Evolutionary conservation across 2,329 filamentous ascomycete species (phyloP), one percentile per base, ranked within the genome.

Genomic region (Aspergillus hiratsukae): DNA sequence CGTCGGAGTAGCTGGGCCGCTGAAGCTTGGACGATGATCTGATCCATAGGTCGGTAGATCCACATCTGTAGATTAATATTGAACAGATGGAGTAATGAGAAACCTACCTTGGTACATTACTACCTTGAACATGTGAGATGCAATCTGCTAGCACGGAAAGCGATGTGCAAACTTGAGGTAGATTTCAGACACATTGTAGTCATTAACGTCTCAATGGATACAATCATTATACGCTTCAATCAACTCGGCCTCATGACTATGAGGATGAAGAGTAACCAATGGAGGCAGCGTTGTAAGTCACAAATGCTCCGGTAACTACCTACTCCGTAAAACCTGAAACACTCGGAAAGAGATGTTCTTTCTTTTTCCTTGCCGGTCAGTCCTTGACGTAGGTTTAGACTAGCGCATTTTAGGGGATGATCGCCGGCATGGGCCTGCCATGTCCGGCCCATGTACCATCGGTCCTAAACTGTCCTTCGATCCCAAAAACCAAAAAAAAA

Each of bases 331-430:
- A 17, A 37, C 31, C 31, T 37, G 31, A 37, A 37, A 37, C 31
- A n/a, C 31, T 37, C 17, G 5, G 31, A n/a, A 17, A 37, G 14
- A 23, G 4, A 46, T 27, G 43, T 37, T 50, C 27, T 23, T 10
- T 23, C 23, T 28, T 29, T 25, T 9, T 10, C n/a, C 27, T n/a
- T 17, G 27, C 23, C 37, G 28, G 23, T 7, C 48, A n/a, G 28
- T 43, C 4, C 28, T 49, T n/a, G 17, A 31, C 7, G n/a, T 43
- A 23, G 19, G 19, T 25, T 37, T 17, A 11, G n/a, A 23, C 57
- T 59, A 61, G 31, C 35, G 53, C 60, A 55, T 37, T 62, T 63
- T 55, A 49, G 61, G 62, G 14, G 55, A 54, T 55, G 63, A 65
- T 64, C 61, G 52, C 55, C 62, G 46, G 35, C 57, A 58, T 58